These are phyloP conservation scores for Hyaloscypha finlandica DNA, from an alignment of 495 filamentous ascomycete genomes.

Conservation along the genomic window DNA sequence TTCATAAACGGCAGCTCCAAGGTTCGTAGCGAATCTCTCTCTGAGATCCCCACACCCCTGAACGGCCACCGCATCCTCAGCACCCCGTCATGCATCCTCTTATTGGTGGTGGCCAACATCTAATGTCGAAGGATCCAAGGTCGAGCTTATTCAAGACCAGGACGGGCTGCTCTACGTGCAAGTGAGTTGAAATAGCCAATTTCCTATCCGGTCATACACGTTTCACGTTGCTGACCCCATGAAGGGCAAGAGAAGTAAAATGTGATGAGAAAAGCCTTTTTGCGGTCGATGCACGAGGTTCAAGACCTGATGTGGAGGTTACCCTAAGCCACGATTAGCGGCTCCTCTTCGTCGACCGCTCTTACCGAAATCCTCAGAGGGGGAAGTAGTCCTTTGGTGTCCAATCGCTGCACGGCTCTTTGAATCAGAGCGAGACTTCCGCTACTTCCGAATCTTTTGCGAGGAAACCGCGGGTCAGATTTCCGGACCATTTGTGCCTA, in stretches of 20 bases:
- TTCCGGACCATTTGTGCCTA: conserved; percentile 58
- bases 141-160: conserved; percentile 28
- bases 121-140: not conserved
- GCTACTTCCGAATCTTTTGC: conserved; percentile 59
- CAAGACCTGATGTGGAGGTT: conserved; percentile 5
- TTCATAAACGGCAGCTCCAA: not conserved
- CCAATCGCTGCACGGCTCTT: not conserved
- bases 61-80: not conserved
- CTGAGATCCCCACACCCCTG: not conserved
- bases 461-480: conserved; percentile 54
- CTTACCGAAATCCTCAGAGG: not conserved
- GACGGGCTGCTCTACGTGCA: conserved; percentile 35
- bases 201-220: not conserved
- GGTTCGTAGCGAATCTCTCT: not conserved
- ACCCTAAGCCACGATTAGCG: conserved; percentile 1
- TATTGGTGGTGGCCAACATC: not conserved
- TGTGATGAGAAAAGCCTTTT: conserved; percentile 28
- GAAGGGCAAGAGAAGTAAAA: conserved; percentile 24
- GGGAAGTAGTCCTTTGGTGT: not conserved
- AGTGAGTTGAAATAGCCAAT: conserved; percentile 23
- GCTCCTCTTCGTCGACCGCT: not conserved
- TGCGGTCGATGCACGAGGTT: conserved; percentile 30
- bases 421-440: conserved; percentile 43
- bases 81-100: not conserved
- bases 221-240: not conserved